Evolutionary conservation across 495 filamentous ascomycete genomes (phyloP).

Genomic region (Lasiosphaeria ovina): DNA sequence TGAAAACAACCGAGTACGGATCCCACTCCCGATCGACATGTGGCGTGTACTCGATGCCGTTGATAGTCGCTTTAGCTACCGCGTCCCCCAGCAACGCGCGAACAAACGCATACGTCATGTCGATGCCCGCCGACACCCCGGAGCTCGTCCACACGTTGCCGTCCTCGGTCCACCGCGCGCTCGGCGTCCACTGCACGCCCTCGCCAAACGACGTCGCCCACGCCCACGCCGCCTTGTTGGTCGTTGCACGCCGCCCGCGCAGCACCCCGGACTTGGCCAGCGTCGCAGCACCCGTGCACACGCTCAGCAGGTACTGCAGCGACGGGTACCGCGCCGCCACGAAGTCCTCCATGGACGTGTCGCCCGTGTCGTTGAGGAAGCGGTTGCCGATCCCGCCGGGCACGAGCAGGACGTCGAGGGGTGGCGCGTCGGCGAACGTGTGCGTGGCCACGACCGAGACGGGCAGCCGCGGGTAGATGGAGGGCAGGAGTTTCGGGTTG

Average conservation of each 20-base stretch:
- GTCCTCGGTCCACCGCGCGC: conserved; percentile 29
- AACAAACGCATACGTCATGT: conserved; percentile 11
- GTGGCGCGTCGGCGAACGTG: conserved; percentile 38
- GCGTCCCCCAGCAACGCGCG: neutral
- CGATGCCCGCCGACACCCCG: conserved; percentile 12
- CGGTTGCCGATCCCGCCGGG: conserved; percentile 55
- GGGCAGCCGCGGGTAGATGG: no score
- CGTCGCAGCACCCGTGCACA: conserved; percentile 52
- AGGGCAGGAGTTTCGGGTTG: conserved; percentile 33
- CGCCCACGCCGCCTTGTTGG: conserved; percentile 59
- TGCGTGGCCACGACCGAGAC: conserved; percentile 56
- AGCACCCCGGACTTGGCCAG: conserved; percentile 49
- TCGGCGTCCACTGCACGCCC: conserved; percentile 24
- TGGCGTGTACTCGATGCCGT: conserved; percentile 12
- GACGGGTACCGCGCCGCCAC: conserved; percentile 36
- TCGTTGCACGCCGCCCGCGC: conserved; percentile 50
- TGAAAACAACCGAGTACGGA: conserved; percentile 8
- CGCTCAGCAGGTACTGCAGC: conserved; percentile 49
- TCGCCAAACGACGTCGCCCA: conserved; percentile 18
- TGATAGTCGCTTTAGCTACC: neutral
- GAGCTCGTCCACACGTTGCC: conserved; percentile 29
- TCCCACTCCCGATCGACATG: conserved; percentile 14
- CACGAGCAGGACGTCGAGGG: conserved; percentile 56
- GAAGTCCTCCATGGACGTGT: conserved; percentile 36
- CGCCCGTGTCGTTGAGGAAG: conserved; percentile 23